Evolutionary conservation across 2,329 filamentous ascomycete species (phyloP), one percentile per base, ranked within the genome.

Genomic region (Grosmannia serpens): DNA sequence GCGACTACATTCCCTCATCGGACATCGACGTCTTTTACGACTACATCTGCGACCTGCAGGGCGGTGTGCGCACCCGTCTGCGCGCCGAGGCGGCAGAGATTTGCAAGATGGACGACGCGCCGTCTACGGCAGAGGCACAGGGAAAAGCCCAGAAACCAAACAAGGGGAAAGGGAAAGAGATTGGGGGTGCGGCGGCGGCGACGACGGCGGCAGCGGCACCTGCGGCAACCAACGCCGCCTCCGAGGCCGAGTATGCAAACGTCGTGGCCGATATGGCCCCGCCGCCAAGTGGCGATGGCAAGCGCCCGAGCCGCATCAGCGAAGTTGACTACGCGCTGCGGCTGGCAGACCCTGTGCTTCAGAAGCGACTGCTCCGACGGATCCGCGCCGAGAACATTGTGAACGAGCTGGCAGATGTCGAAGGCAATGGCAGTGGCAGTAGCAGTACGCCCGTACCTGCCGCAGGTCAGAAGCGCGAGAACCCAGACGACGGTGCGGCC

Each of bases 31-130:
- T 84, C 26, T 83, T 96, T 49, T 82, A 87, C 68, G 78, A 83
- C 56, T 97, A 96, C 73, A 82, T 96, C 63, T 77, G 81, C 59
- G 89, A 90, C 55, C 73, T 96, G 58, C 86, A 91, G 73, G 88
- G 91, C 44, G 82, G 81, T 61, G 85, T 85, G 7, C 83, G 89
- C 58, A 81, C 84, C 58, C 78, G 89, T 58, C 73, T 96, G 62
- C 77, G 78, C 46, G 89, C 89, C 27, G 75, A 82, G 60, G 78
- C 78, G 35, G 88, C 88, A 27, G 74, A 81, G 58, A 79, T 84
- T 56, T 72, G 85, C 55, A 77, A 84, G 63, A 74, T 50, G 51
- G 61, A 78, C 58, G 76, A 78, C 65, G 76, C 80, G 67, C 75
- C 24, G 15, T 29, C 33, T 22, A 41, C 26, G 27, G 15, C 27